These are phyloP conservation scores for Cercophora sp. DNA, from an alignment of 495 filamentous ascomycete genomes.

Conservation along the genomic window DNA sequence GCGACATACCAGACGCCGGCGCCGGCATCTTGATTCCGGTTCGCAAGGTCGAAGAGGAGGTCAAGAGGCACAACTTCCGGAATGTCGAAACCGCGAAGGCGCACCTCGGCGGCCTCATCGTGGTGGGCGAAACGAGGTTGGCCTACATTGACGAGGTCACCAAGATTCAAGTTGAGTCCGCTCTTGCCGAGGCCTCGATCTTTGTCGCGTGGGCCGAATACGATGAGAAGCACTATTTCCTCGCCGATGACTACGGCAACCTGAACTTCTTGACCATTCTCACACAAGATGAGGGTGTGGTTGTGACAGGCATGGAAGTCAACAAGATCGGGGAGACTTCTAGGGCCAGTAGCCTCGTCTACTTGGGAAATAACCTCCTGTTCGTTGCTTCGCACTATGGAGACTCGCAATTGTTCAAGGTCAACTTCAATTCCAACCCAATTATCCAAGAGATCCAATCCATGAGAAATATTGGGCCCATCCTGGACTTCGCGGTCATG, in stretches of 20 bases:
- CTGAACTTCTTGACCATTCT: conserved; percentile 76
- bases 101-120: conserved; percentile 64
- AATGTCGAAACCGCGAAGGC: conserved; percentile 45
- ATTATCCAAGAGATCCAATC: conserved; percentile 68
- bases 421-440: conserved; percentile 40
- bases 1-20: conserved; percentile 65
- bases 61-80: conserved; percentile 49
- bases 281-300: conserved; percentile 53
- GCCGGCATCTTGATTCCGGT: conserved; percentile 83
- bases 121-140: conserved; percentile 81
- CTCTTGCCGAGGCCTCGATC: conserved; percentile 67
- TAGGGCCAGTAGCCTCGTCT: conserved; percentile 70
- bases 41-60: conserved; percentile 47
- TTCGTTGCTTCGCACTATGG: conserved; percentile 92
- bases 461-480: conserved; percentile 80
- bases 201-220: conserved; percentile 87
- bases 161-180: conserved; percentile 53
- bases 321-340: conserved; percentile 67
- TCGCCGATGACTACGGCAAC: conserved; percentile 86
- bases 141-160: conserved; percentile 75
- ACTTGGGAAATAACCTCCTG: conserved; percentile 67
- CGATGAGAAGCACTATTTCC: conserved; percentile 71
- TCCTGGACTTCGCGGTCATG: conserved; percentile 91
- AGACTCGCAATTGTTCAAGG: conserved; percentile 77
- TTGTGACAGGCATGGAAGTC: conserved; percentile 52